Base-by-base conservation (phyloP, 495 filamentous ascomycete species). In the Hypoxylon lienhwacheense region DNA sequence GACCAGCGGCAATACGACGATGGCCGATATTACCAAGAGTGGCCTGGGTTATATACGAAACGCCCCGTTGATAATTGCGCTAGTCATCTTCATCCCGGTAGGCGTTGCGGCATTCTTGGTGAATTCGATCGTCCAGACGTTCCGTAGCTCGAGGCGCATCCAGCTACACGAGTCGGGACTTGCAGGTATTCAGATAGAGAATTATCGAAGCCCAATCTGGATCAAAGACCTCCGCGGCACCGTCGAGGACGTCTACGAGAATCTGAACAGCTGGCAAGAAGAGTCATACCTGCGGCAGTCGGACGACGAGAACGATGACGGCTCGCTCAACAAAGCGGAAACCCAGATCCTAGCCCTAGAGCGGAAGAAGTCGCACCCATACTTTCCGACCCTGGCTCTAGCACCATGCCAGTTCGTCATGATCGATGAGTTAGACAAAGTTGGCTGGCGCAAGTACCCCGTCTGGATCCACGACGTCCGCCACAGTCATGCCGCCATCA, bases 401-500 rank as follows among this genome's bases (percentile, higher is more conserved):
- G 83, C 88, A 1, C 75, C 81, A 2, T 82, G 82, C 17, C 93
- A 98, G 67, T 92, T 95, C 66, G 72, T 74, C 15, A 96, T 96
- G 73, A 85, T 96, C 37, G 71, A 86, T 12, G 82, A 83, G 11
- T 70, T 98, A 53, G 86, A 97, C 62, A 66, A 73, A 7, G 74
- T 95, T 0, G 85, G 85, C 7, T 91, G 86, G 72, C 79, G 78
- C 14, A 97, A 93, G 69, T 92, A 88, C 69, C 85, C 83, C 0
- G 88, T 96, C 3, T 84, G 87, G 71, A 97, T 98, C 31, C 89
- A 95, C 37, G 85, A 90, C 2, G 79, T 80, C 32, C 66, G 76
- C 22, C 91, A 96, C 63, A 87, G 77, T 36, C 93, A 98, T 67
- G 93, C 92, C 0, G 92, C 92, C 1, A 95, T 98, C 43, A 87